A percentile compares a stretch with the other conserved stretches of the same genome.
Conservation (phyloP, 352 stramenopile genomes). For the Pythium sukuiense region DNA sequence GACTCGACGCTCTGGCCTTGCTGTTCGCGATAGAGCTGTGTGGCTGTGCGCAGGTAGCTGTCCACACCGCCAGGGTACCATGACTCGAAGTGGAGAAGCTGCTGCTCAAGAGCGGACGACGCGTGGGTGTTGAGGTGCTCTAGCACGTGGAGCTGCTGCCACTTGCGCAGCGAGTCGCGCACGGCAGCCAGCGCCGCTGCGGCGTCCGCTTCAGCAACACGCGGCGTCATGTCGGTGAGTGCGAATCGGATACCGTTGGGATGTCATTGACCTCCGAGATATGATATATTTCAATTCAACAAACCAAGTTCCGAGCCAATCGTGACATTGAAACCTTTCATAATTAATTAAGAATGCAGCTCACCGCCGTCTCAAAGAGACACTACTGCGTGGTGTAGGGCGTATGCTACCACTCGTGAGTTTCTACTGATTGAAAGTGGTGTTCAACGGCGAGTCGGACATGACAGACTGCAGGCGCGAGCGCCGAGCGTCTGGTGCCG, state of each 20-base stretch:
- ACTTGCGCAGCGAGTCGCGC: constrained; percentile 24
- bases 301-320: background rate
- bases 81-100: constrained; percentile 59
- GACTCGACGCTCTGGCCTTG: constrained; percentile 2
- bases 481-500: background rate
- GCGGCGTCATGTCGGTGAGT: background rate
- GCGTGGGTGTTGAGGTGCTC: constrained; percentile 22
- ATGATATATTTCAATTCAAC: background rate
- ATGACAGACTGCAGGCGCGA: constrained; percentile 3
- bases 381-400: no score
- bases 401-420: background rate
- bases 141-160: constrained; percentile 49
- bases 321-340: no score
- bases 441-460: constrained; percentile 15
- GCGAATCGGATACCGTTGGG: background rate
- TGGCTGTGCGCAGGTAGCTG: constrained; percentile 52
- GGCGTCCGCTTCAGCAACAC: background rate
- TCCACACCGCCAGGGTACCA: constrained; percentile 71
- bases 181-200: constrained; percentile 5
- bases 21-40: constrained; percentile 36
- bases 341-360: no score
- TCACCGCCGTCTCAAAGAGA: no score
- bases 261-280: background rate
- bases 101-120: constrained; percentile 31
- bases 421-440: background rate